Conservation (phyloP, 2,329 filamentous ascomycete species). For the Neophaeococcomyces aloes region DNA sequence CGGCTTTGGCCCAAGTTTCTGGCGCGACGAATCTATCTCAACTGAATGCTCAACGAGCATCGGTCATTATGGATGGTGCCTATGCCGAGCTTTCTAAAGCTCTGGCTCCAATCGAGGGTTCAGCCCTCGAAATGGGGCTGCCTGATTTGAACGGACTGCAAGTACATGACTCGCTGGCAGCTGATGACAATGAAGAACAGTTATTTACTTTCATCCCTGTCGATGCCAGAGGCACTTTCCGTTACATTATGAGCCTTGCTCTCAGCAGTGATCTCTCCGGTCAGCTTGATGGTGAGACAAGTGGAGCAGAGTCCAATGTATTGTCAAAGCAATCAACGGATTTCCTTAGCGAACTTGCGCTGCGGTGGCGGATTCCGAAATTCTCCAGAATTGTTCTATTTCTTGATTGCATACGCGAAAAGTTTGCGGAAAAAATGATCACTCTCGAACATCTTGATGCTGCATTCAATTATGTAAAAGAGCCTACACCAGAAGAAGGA, state of each 20-base stretch:
- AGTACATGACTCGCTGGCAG: conserved; percentile 32
- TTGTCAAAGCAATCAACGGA: conserved; percentile 70
- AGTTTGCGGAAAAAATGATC: conserved; percentile 75
- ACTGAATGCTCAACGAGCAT: conserved; percentile 37
- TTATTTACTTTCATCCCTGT: conserved; percentile 83
- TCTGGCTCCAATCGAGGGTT: conserved; percentile 33
- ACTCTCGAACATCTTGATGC: conserved; percentile 70
- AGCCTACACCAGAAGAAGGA: conserved; percentile 49
- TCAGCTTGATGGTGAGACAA: conserved; percentile 37
- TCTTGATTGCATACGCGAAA: conserved; percentile 73
- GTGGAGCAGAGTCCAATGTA: conserved; percentile 38
- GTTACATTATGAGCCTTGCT: conserved; percentile 67
- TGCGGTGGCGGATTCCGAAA: conserved; percentile 81
- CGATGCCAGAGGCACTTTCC: conserved; percentile 73
- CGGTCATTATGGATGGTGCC: conserved; percentile 29
- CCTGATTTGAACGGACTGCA: conserved; percentile 54
- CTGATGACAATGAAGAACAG: conserved; percentile 35
- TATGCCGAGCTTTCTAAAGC: conserved; percentile 39
- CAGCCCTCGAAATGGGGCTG: conserved; percentile 53
- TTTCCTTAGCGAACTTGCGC: conserved; percentile 70
- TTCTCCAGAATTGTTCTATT: conserved; percentile 70
- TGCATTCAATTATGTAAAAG: conserved; percentile 73
- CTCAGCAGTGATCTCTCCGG: conserved; percentile 53
- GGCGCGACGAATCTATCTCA: conserved; percentile 50
- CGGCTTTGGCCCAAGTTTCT: conserved; percentile 70